Evolutionary conservation across 2,329 filamentous ascomycete genomes (phyloP), one percentile per base, ranked within the genome.

Genomic region (Rutstroemia sp.): DNA sequence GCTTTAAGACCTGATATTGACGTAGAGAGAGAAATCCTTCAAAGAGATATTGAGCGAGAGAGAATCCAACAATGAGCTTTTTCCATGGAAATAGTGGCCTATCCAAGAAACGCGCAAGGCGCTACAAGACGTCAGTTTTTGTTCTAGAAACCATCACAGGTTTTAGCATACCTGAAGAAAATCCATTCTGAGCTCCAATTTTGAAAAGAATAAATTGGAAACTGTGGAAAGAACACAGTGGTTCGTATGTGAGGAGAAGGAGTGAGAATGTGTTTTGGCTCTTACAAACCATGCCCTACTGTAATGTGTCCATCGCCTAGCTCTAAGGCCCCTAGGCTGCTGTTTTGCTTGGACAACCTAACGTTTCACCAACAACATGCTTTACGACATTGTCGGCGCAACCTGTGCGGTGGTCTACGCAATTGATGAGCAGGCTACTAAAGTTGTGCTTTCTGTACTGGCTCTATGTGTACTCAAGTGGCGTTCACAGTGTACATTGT

Each of bases 81-180:
- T 96, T 99, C 94, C 94, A 99, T 55, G 94, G 92, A 77, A 97
- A 96, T 69, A 89, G 79, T 58, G 92, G 92, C 69, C 89, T 85
- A 77, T 99, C 94, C 67, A 97, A 86, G 73, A 88, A 85, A 72
- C 83, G 83, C 70, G 90, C 90, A 65, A 97, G 85, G 77, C 81
- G 81, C 82, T 86, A 69, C 49, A 54, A 49, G 49, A 52, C 47
- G 67, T 59, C 66, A 64, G 52, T 58, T 16, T 12, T 44, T 10
- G n/a, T 18, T 19, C 6, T 42, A 25, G 14, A 34, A 47, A 19
- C 9, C 10, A 49, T 19, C 52, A 7, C 12, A 12, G 21, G 12
- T 3, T 2, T 34, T 39, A 4, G 34, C 52, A 27, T 68, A 70
- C 69, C 63, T 70, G 69, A 52, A 71, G 67, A 52, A 70, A 56